phyloP scores from a whole-genome alignment of 768 basidiomycete genomes.

The Lactifluus rugatus region DNA sequence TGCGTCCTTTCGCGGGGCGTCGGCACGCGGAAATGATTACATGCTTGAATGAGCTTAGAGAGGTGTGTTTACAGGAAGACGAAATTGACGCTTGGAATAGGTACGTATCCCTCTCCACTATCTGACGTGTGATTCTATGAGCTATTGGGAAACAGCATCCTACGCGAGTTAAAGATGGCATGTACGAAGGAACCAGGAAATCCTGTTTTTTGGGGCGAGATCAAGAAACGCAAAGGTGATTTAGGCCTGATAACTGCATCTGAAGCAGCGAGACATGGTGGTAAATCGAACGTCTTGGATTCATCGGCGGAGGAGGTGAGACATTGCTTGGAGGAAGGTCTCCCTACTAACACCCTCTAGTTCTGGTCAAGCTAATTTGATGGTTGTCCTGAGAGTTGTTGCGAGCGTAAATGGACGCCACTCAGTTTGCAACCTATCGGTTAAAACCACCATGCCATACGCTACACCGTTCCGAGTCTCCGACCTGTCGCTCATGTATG shows the following conservation, averaged over 20 bases:
- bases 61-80: slow-evolving; percentile 60
- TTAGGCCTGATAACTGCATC: slow-evolving; percentile 52
- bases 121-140: neutral
- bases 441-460: no score
- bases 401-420: neutral
- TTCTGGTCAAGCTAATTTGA: slow-evolving; percentile 5
- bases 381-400: neutral
- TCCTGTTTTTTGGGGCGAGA: slow-evolving; percentile 52
- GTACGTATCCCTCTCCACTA: slow-evolving; percentile 31
- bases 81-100: slow-evolving; percentile 77
- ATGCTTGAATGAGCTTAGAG: slow-evolving; percentile 60
- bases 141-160: slow-evolving; percentile 38
- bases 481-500: neutral
- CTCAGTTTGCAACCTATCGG: no score
- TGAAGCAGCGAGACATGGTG: slow-evolving; percentile 55
- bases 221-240: slow-evolving; percentile 35
- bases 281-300: slow-evolving; percentile 47
- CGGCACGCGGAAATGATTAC: slow-evolving; percentile 62
- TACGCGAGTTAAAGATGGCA: slow-evolving; percentile 45
- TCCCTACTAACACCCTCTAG: neutral
- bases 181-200: slow-evolving; percentile 53
- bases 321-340: neutral
- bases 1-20: slow-evolving; percentile 59
- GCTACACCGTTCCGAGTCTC: neutral
- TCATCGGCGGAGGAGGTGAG: slow-evolving; percentile 45